Evolutionary conservation across 148 eudicot species (phyloP).

Genomic region (Diospyros lotus): DNA sequence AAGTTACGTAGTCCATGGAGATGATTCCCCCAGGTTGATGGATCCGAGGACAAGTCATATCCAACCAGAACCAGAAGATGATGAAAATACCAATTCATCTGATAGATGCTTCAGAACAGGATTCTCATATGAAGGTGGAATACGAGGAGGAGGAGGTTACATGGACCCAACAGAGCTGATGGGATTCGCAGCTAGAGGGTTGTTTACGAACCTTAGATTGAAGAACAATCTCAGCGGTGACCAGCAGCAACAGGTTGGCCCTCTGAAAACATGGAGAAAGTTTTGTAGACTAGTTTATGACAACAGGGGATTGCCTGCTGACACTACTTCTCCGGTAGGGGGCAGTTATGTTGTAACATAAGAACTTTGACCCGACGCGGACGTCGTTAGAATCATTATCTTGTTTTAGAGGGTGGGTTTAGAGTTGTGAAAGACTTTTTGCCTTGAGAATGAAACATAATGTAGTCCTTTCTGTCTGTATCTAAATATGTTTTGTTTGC

Average conservation of each 20-base stretch:
- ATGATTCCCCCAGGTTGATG: slow-evolving; percentile 18
- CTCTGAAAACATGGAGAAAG: slow-evolving; percentile 51
- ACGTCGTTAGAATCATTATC: no score
- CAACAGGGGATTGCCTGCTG: slow-evolving; percentile 1
- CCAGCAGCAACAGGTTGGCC: slow-evolving; percentile 29
- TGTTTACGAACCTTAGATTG: slow-evolving; percentile 21
- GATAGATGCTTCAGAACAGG: slow-evolving; percentile 21
- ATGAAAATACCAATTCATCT: slow-evolving; percentile 17
- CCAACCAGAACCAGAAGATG: no score
- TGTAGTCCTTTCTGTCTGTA: no score
- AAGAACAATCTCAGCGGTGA: slow-evolving; percentile 19
- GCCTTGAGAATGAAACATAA: no score
- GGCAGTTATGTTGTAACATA: no score
- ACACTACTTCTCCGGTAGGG: not conserved
- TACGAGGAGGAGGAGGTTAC: slow-evolving; percentile 52
- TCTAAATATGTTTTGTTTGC: no score
- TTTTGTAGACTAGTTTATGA: slow-evolving; percentile 34
- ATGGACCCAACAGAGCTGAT: slow-evolving; percentile 48
- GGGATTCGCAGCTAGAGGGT: slow-evolving; percentile 73
- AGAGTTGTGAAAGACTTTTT: no score
- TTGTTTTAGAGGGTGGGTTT: no score
- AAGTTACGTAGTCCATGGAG: slow-evolving; percentile 20
- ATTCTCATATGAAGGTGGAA: slow-evolving; percentile 32
- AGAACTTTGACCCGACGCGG: no score
- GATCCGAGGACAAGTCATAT: slow-evolving; percentile 12